Evolutionary conservation across 108 stramenopile species (phyloP), one percentile per base, ranked within the genome.

Genomic region (Pseudonitzschia pungens): DNA sequence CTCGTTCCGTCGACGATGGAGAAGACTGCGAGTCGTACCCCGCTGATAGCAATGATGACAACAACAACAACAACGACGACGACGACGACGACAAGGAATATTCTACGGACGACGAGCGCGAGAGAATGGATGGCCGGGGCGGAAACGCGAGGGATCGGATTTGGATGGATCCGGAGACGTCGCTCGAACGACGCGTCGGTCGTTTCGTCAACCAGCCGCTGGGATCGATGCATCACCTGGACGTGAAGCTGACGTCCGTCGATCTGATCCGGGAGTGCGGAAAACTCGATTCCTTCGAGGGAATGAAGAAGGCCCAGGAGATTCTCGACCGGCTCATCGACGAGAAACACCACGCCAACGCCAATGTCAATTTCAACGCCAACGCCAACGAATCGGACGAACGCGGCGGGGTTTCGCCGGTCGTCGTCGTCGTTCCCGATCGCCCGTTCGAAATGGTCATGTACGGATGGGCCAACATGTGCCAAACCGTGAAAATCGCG

Each of bases 381-480:
- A n/a, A n/a, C n/a, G n/a, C n/a, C 57, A 76, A 74, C 56, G 54
- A 77, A 16, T 51, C 29, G 16, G 43, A 52, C 10, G 36, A 65
- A n/a, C n/a, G n/a, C n/a, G n/a, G n/a, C n/a, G n/a, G n/a, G 0
- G 50, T 20, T 16, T 43, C 32, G 16, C 56, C 60, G 14, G 20
- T 67, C 41, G 26, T 81, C 40, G 65, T 84, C 40, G 65, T 84
- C 53, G 41, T 83, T 32, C 71, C 81, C 4, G 75, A 77, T n/a
- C 66, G 59, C 21, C 40, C 65, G 14, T 80, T 82, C 67, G 51
- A 83, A 72, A 69, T 65, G 41, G 33, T 86, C 0, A 71, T 83
- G 78, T 81, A 80, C 53, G 81, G 84, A n/a, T 86, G 84, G 84
- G 51, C 80, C 21, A 71, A 76, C 21, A 44, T 73, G 15, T 72